These are phyloP conservation scores for Trypanosoma boissoni DNA, from an alignment of 208 protist species.

Conservation along the genomic window DNA sequence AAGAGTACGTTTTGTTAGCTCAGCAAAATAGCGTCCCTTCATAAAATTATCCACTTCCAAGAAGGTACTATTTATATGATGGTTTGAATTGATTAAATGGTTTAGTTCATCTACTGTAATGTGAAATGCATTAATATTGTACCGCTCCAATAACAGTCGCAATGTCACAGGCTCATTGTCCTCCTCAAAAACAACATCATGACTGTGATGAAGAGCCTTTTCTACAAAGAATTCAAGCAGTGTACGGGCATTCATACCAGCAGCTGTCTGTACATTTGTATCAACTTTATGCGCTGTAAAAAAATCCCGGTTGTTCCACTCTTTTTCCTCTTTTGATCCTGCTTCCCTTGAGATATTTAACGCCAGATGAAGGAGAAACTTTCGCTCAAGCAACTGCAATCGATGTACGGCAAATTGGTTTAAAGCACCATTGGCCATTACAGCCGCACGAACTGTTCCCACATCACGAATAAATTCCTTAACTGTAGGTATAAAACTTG, in stretches of 20 bases:
- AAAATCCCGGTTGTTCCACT: conserved; percentile 90
- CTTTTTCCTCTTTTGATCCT: conserved; percentile 74
- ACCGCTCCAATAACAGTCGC: conserved; percentile 63
- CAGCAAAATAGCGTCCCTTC: conserved; percentile 92
- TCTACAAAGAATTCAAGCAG: conserved; percentile 90
- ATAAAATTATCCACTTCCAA: conserved; percentile 87
- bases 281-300: conserved; percentile 91
- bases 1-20: conserved; percentile 86
- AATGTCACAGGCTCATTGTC: conserved; percentile 76
- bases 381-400: conserved; percentile 88
- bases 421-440: conserved; percentile 45
- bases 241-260: conserved; percentile 82
- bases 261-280: conserved; percentile 88
- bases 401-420: conserved; percentile 85
- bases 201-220: conserved; percentile 83
- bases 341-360: conserved; percentile 90
- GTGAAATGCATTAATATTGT: conserved; percentile 69
- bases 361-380: conserved; percentile 91
- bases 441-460: conserved; percentile 52
- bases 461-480: conserved; percentile 87
- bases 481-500: conserved; percentile 65
- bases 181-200: conserved; percentile 88
- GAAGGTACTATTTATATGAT: conserved; percentile 70
- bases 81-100: conserved; percentile 68
- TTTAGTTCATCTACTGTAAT: conserved; percentile 89